Evolutionary conservation across 768 basidiomycete genomes (phyloP).

Genomic region (Russula virescens): DNA sequence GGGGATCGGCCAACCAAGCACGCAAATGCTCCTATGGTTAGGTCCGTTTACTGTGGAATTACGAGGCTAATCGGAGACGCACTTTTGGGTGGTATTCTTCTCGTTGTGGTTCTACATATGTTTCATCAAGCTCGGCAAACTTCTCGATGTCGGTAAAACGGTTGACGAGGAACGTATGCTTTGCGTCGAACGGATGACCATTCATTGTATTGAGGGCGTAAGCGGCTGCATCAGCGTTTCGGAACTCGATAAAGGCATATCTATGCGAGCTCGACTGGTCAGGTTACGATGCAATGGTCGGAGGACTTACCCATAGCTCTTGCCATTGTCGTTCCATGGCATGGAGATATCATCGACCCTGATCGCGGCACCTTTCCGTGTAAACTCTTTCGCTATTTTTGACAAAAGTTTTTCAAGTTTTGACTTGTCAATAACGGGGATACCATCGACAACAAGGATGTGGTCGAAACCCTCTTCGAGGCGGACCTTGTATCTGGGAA

Average conservation of each 20-base stretch:
- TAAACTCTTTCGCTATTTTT: conserved; percentile 80
- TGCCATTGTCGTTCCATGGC: conserved; percentile 82
- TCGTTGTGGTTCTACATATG: conserved; percentile 65
- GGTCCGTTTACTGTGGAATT: neutral
- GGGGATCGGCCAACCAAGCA: conserved; percentile 88
- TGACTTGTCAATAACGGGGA: conserved; percentile 27
- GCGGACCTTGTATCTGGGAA: conserved; percentile 71
- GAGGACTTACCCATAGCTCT: conserved; percentile 81
- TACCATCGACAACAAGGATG: conserved; percentile 32
- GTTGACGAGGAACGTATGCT: conserved; percentile 79
- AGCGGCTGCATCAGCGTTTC: conserved; percentile 61
- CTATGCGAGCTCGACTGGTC: conserved; percentile 34
- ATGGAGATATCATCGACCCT: conserved; percentile 75
- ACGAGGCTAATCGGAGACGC: conserved; percentile 21
- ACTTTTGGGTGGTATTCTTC: conserved; percentile 78
- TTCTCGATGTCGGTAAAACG: conserved; percentile 86
- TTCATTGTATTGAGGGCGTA: conserved; percentile 63
- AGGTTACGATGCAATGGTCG: neutral
- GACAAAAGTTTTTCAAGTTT: conserved; percentile 78
- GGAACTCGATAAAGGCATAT: conserved; percentile 78
- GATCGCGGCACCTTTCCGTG: conserved; percentile 70
- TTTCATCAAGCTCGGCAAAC: conserved; percentile 70
- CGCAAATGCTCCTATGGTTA: conserved; percentile 79
- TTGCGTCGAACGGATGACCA: conserved; percentile 80
- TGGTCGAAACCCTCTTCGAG: conserved; percentile 87